Base-by-base conservation (phyloP, 208 protist genomes). In the Acanthamoeba divionensis region DNA sequence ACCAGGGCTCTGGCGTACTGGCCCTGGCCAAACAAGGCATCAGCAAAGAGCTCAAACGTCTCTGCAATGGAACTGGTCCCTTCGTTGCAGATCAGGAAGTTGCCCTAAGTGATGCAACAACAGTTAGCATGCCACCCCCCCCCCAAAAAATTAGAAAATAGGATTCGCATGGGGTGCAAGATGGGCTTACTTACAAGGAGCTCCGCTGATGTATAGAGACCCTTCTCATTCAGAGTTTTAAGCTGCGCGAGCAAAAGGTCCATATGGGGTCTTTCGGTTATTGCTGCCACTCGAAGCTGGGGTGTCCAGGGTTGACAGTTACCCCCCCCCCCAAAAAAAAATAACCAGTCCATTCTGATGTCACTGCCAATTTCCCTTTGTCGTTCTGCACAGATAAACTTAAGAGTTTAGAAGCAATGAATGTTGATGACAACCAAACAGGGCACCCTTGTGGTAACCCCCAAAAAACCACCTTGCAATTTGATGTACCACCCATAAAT, bases 1-100 rank as follows among this genome's bases (percentile, higher is more conserved):
- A 83, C 73, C 33, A 83, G 38, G 15, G 73, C 73, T 31, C 73
- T 44, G 31, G 24, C 44, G 48, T 62, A 83, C 47, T 83, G 47
- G 18, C 36, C 18, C 24, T 24, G 38, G 5, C 73, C 73, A 24
- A 71, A 62, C 4, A 83, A 50, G 18, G 73, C 48, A 26, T 83
- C 73, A 18, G 24, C 73, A 65, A 83, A 83, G 73, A 83, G 62
- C 5, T 63, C 73, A 29, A 36, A 33, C 5, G 73, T 83, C 31
- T 83, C 73, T 38, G 73, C 73, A n/a, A 83, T 7, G 10, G 12
- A 21, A 50, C 47, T 62, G 18, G 73, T 33, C 45, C 48, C 7
- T 5, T 60, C 73, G 6, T 83, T 5, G 5, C 48, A 52, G 47
- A 83, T 6, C 13, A 83, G 48, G 8, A 83, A 60, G 48, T 60